Conservation (phyloP, 1,284 basidiomycete species). For the Phellopilus nigrolimitatus region DNA sequence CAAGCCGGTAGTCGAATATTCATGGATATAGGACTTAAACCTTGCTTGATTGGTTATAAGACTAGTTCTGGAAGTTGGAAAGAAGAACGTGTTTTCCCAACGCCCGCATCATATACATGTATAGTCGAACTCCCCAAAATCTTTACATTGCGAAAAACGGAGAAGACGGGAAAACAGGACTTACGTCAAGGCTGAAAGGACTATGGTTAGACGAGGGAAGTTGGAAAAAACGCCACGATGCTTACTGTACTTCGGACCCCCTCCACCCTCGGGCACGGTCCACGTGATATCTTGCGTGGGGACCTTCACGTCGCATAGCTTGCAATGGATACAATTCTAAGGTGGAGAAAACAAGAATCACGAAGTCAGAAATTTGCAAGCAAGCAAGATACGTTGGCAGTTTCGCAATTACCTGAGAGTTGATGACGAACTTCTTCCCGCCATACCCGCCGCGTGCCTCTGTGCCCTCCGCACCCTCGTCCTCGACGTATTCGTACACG, state of each 20-base stretch:
- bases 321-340: conserved; percentile 89
- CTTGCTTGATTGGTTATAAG: too few species aligned
- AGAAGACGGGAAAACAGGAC: neutral
- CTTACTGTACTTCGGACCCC: conserved; percentile 90
- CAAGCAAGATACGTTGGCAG: too few species aligned
- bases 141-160: too few species aligned
- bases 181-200: neutral
- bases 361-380: too few species aligned
- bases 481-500: conserved; percentile 97
- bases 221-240: neutral
- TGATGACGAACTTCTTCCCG: conserved; percentile 93
- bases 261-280: conserved; percentile 91
- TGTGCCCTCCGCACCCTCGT: conserved; percentile 44
- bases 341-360: too few species aligned
- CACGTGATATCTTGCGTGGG: conserved; percentile 93
- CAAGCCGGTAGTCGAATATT: too few species aligned
- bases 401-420: conserved; percentile 81
- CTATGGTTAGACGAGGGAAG: neutral
- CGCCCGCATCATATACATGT: too few species aligned
- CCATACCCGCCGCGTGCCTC: conserved; percentile 56
- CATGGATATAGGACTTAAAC: too few species aligned
- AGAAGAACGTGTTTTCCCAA: too few species aligned
- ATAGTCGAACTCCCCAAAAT: too few species aligned
- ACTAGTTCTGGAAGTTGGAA: too few species aligned
- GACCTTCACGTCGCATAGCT: conserved; percentile 90